Evolutionary conservation across 495 filamentous ascomycete species (phyloP).

Genomic region (Podospora sp.): DNA sequence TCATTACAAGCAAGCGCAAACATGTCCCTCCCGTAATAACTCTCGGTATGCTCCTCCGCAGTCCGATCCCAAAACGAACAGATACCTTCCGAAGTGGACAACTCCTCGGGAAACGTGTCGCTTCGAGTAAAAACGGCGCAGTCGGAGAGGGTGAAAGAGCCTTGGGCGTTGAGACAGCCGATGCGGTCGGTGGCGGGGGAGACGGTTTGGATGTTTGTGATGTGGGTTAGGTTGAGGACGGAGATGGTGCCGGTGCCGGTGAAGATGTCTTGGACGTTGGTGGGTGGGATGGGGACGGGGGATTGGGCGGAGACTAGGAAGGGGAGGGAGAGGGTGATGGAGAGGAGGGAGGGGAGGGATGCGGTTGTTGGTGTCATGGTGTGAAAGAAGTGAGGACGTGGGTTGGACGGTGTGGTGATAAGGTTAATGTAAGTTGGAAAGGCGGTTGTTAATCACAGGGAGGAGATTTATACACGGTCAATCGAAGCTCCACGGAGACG

Average conservation of each 20-base stretch:
- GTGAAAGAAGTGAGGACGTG: too few relatives aligned
- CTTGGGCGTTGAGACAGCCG: constrained; percentile 38
- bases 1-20: constrained; percentile 34
- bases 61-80: constrained; percentile 37
- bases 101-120: constrained; percentile 30
- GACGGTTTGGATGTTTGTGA: neutral
- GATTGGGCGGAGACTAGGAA: too few relatives aligned
- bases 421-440: too few relatives aligned
- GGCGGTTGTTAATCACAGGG: too few relatives aligned
- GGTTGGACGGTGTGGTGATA: too few relatives aligned
- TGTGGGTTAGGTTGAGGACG: neutral
- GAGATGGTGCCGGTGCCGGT: neutral
- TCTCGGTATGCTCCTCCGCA: constrained; percentile 40
- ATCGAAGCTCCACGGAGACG: neutral
- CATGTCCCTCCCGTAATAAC: constrained; percentile 31
- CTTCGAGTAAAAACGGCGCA: constrained; percentile 38
- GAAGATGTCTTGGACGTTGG: neutral
- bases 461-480: neutral
- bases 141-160: constrained; percentile 27
- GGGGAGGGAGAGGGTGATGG: neutral
- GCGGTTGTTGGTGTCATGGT: too few relatives aligned
- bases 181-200: constrained; percentile 13
- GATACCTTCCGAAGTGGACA: constrained; percentile 32
- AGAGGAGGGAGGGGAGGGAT: neutral
- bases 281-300: neutral